Evolutionary conservation across 176 grass and related monocot species (phyloP), one percentile per base, ranked within the genome.

Genomic region (Lolium multiflorum): DNA sequence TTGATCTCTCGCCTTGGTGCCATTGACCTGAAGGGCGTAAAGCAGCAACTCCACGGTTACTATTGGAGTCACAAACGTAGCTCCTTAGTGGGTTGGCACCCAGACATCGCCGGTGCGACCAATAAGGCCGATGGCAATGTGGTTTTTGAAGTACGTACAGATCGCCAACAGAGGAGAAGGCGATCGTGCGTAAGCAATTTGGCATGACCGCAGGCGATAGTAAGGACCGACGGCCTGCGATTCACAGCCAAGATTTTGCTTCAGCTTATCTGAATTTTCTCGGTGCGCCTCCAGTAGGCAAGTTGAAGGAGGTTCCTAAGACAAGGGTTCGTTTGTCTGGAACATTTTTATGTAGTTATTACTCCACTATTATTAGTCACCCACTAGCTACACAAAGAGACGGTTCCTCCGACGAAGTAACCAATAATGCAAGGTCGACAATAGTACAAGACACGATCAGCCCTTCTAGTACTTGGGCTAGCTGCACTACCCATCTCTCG

Each of bases 401-500:
- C n/a, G 3, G n/a, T 60, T 60, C 20, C 58, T 21, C 8, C 8
- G 6, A 8, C n/a, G 58, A 20, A 43, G 8, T 10, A 69, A 5
- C 9, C 37, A 71, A 44, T 71, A 44, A 44, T 76, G 74, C 26
- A 76, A 56, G 74, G 5, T 73, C 73, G 73, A 76, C 48, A 76
- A 54, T 18, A 76, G 49, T 76, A 20, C 49, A 76, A 37, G 49
- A 71, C 72, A 75, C 47, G 22, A 75, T 75, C 72, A 50, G 25
- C 21, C 22, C 21, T 51, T 51, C 71, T 9, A 51, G 71, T 75
- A 52, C 72, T 31, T 75, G 14, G 48, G 7, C 7, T 37, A 68
- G 15, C 28, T 18, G 15, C 46, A 75, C 24, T 1, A 35, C 31
- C 1, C 46, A 28, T 17, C 0, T 41, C 4, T 48, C 21, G 41